These are phyloP conservation scores for Myriosclerotinia curreyana DNA, from an alignment of 2,329 filamentous ascomycete species.

Conservation along the genomic window DNA sequence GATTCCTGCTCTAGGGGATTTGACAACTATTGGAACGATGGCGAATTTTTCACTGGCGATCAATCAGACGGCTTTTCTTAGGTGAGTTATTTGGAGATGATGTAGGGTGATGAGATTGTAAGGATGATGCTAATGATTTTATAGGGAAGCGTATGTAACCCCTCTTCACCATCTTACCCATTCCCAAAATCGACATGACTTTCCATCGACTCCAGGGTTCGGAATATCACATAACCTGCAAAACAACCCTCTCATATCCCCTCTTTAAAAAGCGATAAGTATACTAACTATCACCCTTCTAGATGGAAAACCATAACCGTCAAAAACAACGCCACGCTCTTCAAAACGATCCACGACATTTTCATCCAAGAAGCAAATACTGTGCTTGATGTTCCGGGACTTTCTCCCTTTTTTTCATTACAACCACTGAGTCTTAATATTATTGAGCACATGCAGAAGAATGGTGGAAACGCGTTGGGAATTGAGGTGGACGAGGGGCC, in stretches of 20 bases:
- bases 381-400: background rate
- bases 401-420: background rate
- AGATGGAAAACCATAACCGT: constrained; percentile 12
- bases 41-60: background rate
- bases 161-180: background rate
- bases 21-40: background rate
- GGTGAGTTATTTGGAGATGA: background rate
- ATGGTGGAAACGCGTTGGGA: background rate
- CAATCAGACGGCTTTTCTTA: constrained; percentile 8
- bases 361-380: background rate
- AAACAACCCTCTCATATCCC: too few relatives aligned
- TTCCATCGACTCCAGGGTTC: too few relatives aligned
- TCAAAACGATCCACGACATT: background rate
- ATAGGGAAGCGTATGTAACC: constrained; percentile 2
- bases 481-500: background rate
- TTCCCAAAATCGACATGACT: too few relatives aligned
- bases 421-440: background rate
- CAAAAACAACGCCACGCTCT: constrained; percentile 6
- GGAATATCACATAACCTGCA: too few relatives aligned
- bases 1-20: background rate
- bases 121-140: background rate
- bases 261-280: too few relatives aligned
- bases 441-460: background rate
- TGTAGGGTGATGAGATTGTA: too few relatives aligned
- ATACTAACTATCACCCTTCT: too few relatives aligned